Evolutionary conservation across 2,329 filamentous ascomycete genomes (phyloP).

Genomic region (Claviceps cyperi): DNA sequence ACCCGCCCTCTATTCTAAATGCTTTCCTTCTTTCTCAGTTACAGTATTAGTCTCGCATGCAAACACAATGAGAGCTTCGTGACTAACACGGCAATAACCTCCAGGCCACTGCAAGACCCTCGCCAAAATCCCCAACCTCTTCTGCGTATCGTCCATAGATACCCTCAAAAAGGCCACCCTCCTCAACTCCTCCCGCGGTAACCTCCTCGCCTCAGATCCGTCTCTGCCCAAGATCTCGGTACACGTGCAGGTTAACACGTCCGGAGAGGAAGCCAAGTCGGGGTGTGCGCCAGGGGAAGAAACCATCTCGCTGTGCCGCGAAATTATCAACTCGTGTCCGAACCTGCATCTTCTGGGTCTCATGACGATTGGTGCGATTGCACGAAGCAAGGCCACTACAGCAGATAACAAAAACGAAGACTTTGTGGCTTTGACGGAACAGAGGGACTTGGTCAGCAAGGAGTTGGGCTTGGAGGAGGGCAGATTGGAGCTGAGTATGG

Average conservation of each 20-base stretch:
- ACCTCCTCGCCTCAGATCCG: slow-evolving; percentile 29
- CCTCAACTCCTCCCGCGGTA: slow-evolving; percentile 61
- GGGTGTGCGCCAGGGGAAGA: slow-evolving; percentile 57
- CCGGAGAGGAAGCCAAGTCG: slow-evolving; percentile 72
- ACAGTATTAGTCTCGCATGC: not conserved
- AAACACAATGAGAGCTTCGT: not conserved
- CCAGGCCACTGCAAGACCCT: slow-evolving; percentile 79
- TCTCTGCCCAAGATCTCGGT: slow-evolving; percentile 43
- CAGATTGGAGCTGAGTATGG: slow-evolving; percentile 83
- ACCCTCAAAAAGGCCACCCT: slow-evolving; percentile 72
- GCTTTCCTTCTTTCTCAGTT: not conserved
- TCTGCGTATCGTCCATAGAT: slow-evolving; percentile 85
- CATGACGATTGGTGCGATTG: slow-evolving; percentile 97
- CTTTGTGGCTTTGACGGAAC: slow-evolving; percentile 54
- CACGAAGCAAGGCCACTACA: slow-evolving; percentile 59
- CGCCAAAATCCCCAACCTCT: slow-evolving; percentile 76
- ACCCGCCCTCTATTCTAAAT: not conserved
- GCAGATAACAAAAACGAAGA: slow-evolving; percentile 81
- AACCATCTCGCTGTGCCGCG: slow-evolving; percentile 48
- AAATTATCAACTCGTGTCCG: slow-evolving; percentile 57
- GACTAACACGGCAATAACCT: not conserved
- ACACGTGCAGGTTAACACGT: slow-evolving; percentile 93
- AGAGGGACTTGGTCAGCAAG: slow-evolving; percentile 53
- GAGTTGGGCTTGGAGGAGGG: slow-evolving; percentile 33
- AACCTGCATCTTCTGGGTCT: slow-evolving; percentile 63